Evolutionary conservation across 495 filamentous ascomycete species (phyloP).

Genomic region (Beverwykella pulmonaria): DNA sequence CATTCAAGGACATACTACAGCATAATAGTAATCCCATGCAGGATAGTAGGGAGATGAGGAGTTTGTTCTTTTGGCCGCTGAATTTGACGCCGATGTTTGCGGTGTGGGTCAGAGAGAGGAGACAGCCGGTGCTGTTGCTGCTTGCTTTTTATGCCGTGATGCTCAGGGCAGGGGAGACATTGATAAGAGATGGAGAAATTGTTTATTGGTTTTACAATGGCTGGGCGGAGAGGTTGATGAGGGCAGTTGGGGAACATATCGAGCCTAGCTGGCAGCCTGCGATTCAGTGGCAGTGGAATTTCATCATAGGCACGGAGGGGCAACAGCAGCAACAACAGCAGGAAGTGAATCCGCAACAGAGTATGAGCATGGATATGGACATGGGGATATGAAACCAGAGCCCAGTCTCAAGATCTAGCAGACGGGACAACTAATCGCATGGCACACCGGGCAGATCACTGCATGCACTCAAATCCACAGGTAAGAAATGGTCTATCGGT

Average conservation of each 20-base stretch:
- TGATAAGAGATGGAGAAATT: conserved; percentile 11
- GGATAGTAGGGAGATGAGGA: conserved; percentile 23
- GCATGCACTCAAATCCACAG: too few species aligned
- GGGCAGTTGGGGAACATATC: conserved; percentile 4
- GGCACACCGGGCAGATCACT: not conserved
- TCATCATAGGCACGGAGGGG: conserved; percentile 5
- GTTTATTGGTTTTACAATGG: conserved; percentile 31
- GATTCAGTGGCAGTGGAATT: conserved; percentile 27
- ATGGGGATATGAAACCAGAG: not conserved
- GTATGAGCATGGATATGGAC: not conserved
- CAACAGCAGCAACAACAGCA: conserved; percentile 2
- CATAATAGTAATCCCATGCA: not conserved
- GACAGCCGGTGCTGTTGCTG: conserved; percentile 23
- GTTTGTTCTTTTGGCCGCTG: conserved; percentile 27
- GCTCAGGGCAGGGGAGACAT: conserved; percentile 10
- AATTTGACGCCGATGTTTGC: conserved; percentile 11
- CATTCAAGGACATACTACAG: not conserved
- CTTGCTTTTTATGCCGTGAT: conserved; percentile 25
- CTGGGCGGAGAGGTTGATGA: conserved; percentile 25
- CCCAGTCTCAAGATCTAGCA: too few species aligned
- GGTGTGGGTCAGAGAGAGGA: conserved; percentile 9
- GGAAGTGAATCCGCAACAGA: not conserved
- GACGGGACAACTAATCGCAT: too few species aligned
- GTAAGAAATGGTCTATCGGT: too few species aligned
- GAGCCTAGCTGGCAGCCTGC: conserved; percentile 22